Conservation (phyloP, 768 basidiomycete species). For the Pleurotus cornucopiae region DNA sequence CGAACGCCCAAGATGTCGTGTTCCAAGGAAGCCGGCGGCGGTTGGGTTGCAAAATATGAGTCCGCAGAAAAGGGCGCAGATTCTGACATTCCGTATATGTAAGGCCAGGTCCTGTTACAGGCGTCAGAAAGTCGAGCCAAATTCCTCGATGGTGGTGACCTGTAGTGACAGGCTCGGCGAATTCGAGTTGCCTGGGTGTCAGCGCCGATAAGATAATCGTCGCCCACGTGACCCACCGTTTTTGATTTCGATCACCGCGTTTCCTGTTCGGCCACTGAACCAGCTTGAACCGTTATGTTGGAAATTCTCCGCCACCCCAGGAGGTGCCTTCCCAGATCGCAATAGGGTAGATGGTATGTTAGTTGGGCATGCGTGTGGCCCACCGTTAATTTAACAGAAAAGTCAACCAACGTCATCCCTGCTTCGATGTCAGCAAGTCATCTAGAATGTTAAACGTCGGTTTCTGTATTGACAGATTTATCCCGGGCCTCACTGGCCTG, state of each 20-base stretch:
- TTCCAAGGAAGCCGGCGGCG: conserved; percentile 68
- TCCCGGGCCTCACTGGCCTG: conserved; percentile 3
- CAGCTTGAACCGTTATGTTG: neutral
- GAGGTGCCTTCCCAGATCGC: neutral
- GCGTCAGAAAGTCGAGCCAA: neutral
- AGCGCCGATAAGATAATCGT: conserved; percentile 5
- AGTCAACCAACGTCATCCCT: conserved; percentile 3
- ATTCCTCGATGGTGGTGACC: neutral
- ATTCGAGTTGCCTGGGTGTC: neutral
- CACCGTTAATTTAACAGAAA: neutral
- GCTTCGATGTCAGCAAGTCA: conserved; percentile 8
- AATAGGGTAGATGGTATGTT: neutral
- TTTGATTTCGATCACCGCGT: neutral
- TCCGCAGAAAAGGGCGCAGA: conserved; percentile 74
- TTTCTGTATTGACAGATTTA: conserved; percentile 9
- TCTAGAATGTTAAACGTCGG: conserved; percentile 8
- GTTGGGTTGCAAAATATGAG: conserved; percentile 86
- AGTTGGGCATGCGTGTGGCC: neutral
- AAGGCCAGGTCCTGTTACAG: neutral
- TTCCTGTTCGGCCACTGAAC: neutral
- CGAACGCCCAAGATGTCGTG: conserved; percentile 60
- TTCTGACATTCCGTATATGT: conserved; percentile 17
- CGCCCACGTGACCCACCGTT: neutral
- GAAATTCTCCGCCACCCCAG: neutral
- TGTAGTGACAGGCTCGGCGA: neutral